Evolutionary conservation across 2,329 filamentous ascomycete species (phyloP).

Genomic region (Aspergillus sp.): DNA sequence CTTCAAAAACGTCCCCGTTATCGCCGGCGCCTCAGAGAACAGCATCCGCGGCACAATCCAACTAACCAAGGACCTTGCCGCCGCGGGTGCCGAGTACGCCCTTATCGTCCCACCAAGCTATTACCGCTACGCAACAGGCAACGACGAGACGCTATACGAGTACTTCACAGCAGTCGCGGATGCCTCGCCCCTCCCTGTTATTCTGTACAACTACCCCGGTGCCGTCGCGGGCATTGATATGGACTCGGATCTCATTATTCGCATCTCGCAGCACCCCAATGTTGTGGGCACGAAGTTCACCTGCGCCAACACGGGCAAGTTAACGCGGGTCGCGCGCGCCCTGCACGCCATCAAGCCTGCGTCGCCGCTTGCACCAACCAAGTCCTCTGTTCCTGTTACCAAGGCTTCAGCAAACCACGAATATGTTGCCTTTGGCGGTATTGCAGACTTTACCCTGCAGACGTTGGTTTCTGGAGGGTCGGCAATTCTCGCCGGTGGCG

Average conservation of each 20-base stretch:
- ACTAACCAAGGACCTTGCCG: conserved; percentile 65
- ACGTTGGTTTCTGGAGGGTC: conserved; percentile 77
- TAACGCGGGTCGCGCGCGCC: conserved; percentile 75
- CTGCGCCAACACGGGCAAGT: conserved; percentile 85
- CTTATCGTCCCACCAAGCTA: conserved; percentile 80
- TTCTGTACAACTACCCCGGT: conserved; percentile 89
- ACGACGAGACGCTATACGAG: conserved; percentile 69
- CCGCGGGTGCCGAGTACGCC: conserved; percentile 75
- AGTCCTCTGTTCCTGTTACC: conserved; percentile 24
- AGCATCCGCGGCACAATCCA: conserved; percentile 79
- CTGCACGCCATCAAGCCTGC: conserved; percentile 68
- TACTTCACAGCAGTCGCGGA: conserved; percentile 77
- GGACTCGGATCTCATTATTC: conserved; percentile 83
- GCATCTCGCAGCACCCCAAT: conserved; percentile 75
- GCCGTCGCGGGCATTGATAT: conserved; percentile 85
- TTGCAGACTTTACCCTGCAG: conserved; percentile 84
- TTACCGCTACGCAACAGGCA: conserved; percentile 71
- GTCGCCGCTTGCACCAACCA: conserved; percentile 32
- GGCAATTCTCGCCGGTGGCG: conserved; percentile 83
- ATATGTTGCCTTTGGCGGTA: conserved; percentile 86
- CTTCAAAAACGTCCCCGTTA: conserved; percentile 72
- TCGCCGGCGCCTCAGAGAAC: conserved; percentile 78
- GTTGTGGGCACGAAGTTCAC: conserved; percentile 90
- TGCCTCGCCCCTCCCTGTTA: conserved; percentile 70
- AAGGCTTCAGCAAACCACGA: conserved; percentile 35